phyloP scores from a whole-genome alignment of 1,284 basidiomycete species.

The Afroboletus lepidellus region DNA sequence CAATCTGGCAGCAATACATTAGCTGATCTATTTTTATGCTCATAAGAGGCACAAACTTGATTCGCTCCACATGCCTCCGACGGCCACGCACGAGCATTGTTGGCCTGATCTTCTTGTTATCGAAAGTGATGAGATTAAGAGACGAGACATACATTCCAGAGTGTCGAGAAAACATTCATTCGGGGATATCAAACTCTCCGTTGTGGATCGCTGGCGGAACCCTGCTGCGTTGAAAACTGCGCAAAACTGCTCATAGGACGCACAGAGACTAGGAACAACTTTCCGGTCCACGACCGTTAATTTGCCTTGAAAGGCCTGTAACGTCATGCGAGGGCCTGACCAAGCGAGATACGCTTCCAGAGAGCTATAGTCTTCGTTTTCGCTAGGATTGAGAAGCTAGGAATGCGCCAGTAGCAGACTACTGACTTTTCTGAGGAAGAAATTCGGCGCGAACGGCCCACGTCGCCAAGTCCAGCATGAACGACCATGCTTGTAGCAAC shows the following conservation, averaged over 20 bases:
- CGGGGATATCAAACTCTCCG: slow-evolving; percentile 1
- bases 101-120: slow-evolving; percentile 6
- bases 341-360: slow-evolving; percentile 16
- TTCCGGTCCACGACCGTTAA: slow-evolving; percentile 10
- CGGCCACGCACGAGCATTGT: not conserved
- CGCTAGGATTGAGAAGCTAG: not conserved
- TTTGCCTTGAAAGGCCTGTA: slow-evolving; percentile 14
- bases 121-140: not conserved
- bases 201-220: not conserved
- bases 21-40: not conserved
- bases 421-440: slow-evolving; percentile 13
- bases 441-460: slow-evolving; percentile 17
- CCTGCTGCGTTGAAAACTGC: slow-evolving; percentile 4
- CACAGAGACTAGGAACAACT: slow-evolving; percentile 3
- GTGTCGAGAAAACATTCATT: not conserved
- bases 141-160: slow-evolving; percentile 8
- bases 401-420: not conserved
- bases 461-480: slow-evolving; percentile 10
- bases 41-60: slow-evolving; percentile 10
- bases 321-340: slow-evolving; percentile 13
- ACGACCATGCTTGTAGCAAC: slow-evolving; percentile 10
- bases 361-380: not conserved
- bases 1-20: slow-evolving; percentile 12
- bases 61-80: slow-evolving; percentile 12
- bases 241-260: slow-evolving; percentile 17